Conservation (phyloP, 2,329 filamentous ascomycete genomes). For the Cladorrhinum sp. region DNA sequence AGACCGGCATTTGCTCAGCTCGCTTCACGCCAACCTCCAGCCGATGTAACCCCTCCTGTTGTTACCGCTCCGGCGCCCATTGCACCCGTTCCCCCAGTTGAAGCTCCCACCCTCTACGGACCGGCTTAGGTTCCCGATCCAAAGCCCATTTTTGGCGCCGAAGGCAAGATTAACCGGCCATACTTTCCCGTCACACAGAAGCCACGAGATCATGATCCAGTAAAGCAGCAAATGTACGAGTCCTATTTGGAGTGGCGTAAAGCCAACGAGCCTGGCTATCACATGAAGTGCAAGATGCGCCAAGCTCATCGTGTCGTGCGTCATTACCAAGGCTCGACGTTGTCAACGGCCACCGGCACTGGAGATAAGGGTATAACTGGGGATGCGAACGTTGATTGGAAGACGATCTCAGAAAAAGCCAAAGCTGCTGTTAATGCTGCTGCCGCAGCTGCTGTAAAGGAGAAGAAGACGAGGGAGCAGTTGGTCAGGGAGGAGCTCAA, state of each 20-base stretch:
- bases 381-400: not conserved
- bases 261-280: constrained; percentile 47
- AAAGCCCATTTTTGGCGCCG: constrained; percentile 8
- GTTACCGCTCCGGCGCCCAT: not conserved
- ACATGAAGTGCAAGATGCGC: constrained; percentile 43
- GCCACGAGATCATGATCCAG: constrained; percentile 40
- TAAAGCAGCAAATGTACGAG: constrained; percentile 46
- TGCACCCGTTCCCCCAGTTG: not conserved
- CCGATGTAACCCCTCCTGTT: not conserved
- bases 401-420: not conserved
- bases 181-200: constrained; percentile 34
- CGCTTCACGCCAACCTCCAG: not conserved
- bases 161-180: constrained; percentile 25
- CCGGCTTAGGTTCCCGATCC: not conserved
- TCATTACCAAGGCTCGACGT: constrained; percentile 12
- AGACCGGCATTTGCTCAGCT: not conserved
- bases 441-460: constrained; percentile 18
- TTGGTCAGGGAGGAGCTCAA: constrained; percentile 21
- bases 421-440: constrained; percentile 16
- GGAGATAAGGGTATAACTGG: not conserved
- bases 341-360: not conserved
- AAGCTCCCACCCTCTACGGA: not conserved
- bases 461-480: constrained; percentile 17
- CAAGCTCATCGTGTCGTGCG: constrained; percentile 36
- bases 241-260: constrained; percentile 49